Conservation (phyloP, 2,329 filamentous ascomycete species). For the Monilinia laxa region DNA sequence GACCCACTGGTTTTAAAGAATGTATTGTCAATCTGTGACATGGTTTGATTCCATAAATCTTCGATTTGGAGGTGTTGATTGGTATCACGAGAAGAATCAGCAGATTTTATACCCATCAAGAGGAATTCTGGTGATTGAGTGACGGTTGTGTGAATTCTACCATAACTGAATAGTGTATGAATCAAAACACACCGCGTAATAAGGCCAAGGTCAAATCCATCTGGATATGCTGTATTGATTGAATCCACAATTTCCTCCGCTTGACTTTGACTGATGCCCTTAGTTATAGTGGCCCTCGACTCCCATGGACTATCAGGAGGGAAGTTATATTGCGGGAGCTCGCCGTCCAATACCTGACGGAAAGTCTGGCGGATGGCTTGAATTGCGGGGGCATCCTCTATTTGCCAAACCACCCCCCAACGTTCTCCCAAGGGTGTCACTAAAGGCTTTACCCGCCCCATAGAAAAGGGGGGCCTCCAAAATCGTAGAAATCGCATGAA, state of each 20-base stretch:
- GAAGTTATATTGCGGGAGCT: background rate
- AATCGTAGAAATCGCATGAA: constrained; percentile 9
- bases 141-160: background rate
- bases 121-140: constrained; percentile 19
- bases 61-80: background rate
- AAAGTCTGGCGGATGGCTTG: constrained; percentile 9
- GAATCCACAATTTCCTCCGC: constrained; percentile 14
- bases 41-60: constrained; percentile 7
- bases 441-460: constrained; percentile 8
- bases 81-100: background rate
- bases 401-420: constrained; percentile 16
- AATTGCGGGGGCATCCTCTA: constrained; percentile 9
- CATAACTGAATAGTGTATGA: constrained; percentile 3
- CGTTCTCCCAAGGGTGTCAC: background rate
- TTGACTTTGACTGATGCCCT: constrained; percentile 1
- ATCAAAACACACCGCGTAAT: constrained; percentile 14
- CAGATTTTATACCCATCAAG: background rate
- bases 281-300: constrained; percentile 1
- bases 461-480: background rate
- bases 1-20: background rate
- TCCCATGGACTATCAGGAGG: background rate
- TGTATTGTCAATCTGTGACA: constrained; percentile 13
- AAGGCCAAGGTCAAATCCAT: constrained; percentile 17
- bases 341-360: background rate
- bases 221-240: constrained; percentile 7